A percentile compares a stretch with the other conserved stretches of the same genome.
phyloP scores from a whole-genome alignment of 352 stramenopile genomes.

The Globisporangium nunn region DNA sequence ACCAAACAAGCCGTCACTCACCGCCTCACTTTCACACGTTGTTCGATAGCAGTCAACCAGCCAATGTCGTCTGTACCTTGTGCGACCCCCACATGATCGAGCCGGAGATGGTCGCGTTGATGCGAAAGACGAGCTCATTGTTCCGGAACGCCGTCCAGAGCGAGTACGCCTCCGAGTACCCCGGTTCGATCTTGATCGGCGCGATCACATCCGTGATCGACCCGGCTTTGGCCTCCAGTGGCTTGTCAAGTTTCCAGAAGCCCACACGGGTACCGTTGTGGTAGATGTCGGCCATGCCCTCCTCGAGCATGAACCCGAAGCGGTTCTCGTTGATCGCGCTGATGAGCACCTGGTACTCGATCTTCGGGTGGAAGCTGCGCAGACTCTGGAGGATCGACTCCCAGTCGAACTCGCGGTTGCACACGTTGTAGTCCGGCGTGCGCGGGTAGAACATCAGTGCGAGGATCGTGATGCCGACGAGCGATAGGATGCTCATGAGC shows the following conservation, averaged over 20 bases:
- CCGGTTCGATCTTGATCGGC: constrained; percentile 60
- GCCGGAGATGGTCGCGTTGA: constrained; percentile 72
- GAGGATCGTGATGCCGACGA: constrained; percentile 58
- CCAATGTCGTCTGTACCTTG: constrained; percentile 37
- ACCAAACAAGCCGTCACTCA: background rate
- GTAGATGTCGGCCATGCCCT: constrained; percentile 75
- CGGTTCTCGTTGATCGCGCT: constrained; percentile 87
- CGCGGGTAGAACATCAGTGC: constrained; percentile 86
- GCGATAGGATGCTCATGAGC: constrained; percentile 38
- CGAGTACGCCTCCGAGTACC: constrained; percentile 50
- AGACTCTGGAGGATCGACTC: constrained; percentile 80
- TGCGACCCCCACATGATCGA: constrained; percentile 77
- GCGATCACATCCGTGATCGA: constrained; percentile 77
- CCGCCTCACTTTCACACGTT: background rate
- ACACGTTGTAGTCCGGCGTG: constrained; percentile 85
- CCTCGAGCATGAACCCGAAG: constrained; percentile 76
- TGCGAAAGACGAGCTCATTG: constrained; percentile 72
- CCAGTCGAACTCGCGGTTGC: constrained; percentile 87
- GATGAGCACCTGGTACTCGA: constrained; percentile 81
- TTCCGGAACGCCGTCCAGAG: constrained; percentile 68
- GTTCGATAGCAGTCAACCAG: background rate
- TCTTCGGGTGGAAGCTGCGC: constrained; percentile 61
- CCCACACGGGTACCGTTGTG: constrained; percentile 68
- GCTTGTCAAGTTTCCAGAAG: constrained; percentile 60
- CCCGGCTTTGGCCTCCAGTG: constrained; percentile 56